phyloP scores from a whole-genome alignment of 2,329 filamentous ascomycete genomes.

The Talaromyces sp. region DNA sequence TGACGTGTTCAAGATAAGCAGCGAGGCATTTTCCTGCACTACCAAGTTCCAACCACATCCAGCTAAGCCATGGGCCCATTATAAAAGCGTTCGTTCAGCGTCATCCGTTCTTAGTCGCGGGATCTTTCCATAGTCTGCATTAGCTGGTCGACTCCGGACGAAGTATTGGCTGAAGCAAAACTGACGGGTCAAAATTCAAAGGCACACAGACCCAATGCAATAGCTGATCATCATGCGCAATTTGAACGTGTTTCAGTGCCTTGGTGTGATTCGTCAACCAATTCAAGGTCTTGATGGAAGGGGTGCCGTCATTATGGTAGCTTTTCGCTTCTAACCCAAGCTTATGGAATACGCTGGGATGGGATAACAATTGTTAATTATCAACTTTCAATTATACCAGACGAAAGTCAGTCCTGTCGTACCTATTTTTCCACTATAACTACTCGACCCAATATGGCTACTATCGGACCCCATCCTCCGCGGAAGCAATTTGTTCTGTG shows the following conservation, averaged over 20 bases:
- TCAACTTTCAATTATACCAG: too few species aligned
- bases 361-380: too few species aligned
- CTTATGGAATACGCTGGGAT: background rate
- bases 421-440: background rate
- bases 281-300: background rate
- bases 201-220: background rate
- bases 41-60: too few species aligned
- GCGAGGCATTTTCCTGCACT: too few species aligned
- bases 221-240: background rate
- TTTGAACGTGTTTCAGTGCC: background rate
- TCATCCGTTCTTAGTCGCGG: background rate
- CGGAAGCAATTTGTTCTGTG: conserved; percentile 15
- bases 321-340: background rate
- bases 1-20: too few species aligned
- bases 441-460: background rate
- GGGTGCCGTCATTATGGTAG: background rate
- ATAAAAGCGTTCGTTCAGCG: too few species aligned
- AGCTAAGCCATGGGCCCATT: too few species aligned
- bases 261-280: background rate
- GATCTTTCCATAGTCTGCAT: background rate
- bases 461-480: background rate
- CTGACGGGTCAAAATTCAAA: background rate
- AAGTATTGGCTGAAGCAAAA: background rate
- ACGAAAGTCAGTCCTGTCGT: too few species aligned
- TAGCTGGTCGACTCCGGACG: background rate